phyloP scores from a whole-genome alignment of 352 stramenopile species.

The Phytophthora crassamura region DNA sequence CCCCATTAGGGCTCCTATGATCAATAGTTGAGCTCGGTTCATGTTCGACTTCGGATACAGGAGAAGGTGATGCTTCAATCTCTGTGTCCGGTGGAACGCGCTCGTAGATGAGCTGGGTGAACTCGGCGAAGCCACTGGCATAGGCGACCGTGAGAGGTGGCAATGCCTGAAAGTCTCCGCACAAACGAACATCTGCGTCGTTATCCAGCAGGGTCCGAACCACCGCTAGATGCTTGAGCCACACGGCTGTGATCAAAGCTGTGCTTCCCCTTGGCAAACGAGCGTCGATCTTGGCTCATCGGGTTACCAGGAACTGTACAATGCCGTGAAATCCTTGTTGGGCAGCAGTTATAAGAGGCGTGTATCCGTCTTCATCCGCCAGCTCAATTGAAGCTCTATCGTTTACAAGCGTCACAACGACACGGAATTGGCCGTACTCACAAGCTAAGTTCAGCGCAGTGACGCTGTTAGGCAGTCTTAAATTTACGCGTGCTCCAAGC shows the following conservation, averaged over 20 bases:
- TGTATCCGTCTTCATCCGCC: constrained; percentile 1
- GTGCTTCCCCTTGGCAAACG: background rate
- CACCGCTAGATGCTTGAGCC: background rate
- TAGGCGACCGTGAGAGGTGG: background rate
- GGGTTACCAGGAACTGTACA: background rate
- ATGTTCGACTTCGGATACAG: too few relatives aligned
- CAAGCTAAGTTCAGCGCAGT: background rate
- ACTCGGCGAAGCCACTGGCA: constrained; percentile 1
- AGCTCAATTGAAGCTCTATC: background rate
- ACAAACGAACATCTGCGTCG: constrained; percentile 3
- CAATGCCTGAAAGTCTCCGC: background rate
- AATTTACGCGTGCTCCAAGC: background rate
- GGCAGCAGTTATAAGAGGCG: background rate
- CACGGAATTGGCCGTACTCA: background rate
- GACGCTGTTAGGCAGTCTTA: background rate
- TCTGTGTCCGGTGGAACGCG: background rate
- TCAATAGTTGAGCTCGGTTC: background rate
- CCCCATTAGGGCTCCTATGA: constrained; percentile 8
- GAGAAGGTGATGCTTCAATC: too few relatives aligned
- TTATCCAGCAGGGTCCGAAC: constrained; percentile 7
- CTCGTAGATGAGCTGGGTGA: background rate
- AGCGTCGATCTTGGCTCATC: background rate
- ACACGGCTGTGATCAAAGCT: background rate
- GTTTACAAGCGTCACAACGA: background rate
- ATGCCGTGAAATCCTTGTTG: background rate